Conservation (phyloP, 768 basidiomycete genomes). For the Tubosaeta sp. region DNA sequence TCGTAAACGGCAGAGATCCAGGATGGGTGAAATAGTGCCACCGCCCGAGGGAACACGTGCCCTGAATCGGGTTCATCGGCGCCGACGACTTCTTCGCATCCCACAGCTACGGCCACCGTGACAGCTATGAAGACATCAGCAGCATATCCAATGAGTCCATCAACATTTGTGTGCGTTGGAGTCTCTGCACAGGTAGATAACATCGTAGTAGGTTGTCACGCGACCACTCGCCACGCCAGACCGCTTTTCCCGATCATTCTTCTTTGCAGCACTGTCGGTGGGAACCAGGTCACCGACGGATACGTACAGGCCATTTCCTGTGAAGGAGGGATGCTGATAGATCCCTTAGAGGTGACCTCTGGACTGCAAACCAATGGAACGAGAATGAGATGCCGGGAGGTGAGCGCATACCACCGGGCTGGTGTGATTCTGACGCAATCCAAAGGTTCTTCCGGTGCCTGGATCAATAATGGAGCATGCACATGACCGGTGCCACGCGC, state of each 20-base stretch:
- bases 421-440: background rate
- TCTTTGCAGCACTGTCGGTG: too few relatives aligned
- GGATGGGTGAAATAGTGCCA: too few relatives aligned
- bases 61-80: constrained; percentile 18
- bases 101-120: background rate
- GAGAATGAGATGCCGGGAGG: constrained; percentile 35
- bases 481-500: too few relatives aligned
- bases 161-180: constrained; percentile 33
- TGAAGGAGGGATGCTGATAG: background rate
- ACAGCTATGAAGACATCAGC: background rate
- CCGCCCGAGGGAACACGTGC: constrained; percentile 37
- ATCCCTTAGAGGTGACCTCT: constrained; percentile 39
- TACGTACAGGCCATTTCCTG: constrained; percentile 16
- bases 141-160: constrained; percentile 19
- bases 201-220: too few relatives aligned
- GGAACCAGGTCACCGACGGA: constrained; percentile 39
- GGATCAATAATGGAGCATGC: constrained; percentile 54
- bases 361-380: constrained; percentile 48
- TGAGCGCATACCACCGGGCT: background rate
- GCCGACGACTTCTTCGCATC: background rate
- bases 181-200: constrained; percentile 40
- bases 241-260: too few relatives aligned
- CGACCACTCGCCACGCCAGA: too few relatives aligned
- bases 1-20: too few relatives aligned
- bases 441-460: constrained; percentile 47